Conservation (phyloP, 768 basidiomycete genomes). For the Cantharellus anzutake region DNA sequence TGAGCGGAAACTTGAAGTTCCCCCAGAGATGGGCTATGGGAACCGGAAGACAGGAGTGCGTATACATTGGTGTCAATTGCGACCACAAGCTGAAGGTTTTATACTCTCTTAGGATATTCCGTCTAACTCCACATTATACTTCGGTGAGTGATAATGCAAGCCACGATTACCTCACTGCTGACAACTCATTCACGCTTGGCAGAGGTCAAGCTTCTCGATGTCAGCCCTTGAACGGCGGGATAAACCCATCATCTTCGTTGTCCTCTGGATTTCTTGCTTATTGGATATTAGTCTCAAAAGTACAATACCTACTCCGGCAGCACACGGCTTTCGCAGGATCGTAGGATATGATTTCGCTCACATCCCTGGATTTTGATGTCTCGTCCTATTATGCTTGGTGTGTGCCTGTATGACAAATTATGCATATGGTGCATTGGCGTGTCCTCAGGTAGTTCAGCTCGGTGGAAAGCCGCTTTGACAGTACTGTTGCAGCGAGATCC, state of each 20-base stretch:
- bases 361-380: too few species aligned
- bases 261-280: too few species aligned
- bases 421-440: too few species aligned
- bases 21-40: slow-evolving; percentile 14
- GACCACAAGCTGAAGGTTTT: background rate
- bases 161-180: background rate
- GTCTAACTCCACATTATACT: slow-evolving; percentile 21
- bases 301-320: too few species aligned
- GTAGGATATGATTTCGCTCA: too few species aligned
- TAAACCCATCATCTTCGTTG: background rate
- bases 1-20: slow-evolving; percentile 23
- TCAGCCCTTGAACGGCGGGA: slow-evolving; percentile 8
- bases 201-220: slow-evolving; percentile 13
- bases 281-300: too few species aligned
- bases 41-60: slow-evolving; percentile 15
- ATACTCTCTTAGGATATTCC: slow-evolving; percentile 16
- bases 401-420: too few species aligned
- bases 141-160: slow-evolving; percentile 10
- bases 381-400: too few species aligned
- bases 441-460: too few species aligned
- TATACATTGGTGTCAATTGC: background rate
- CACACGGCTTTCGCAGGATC: too few species aligned
- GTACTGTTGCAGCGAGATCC: too few species aligned
- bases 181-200: background rate
- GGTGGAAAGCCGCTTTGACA: too few species aligned